Percentiles rank a stretch among this genome's conserved stretches.
phyloP scores from a whole-genome alignment of 129 eudicot genomes.

The Apium graveolens region DNA sequence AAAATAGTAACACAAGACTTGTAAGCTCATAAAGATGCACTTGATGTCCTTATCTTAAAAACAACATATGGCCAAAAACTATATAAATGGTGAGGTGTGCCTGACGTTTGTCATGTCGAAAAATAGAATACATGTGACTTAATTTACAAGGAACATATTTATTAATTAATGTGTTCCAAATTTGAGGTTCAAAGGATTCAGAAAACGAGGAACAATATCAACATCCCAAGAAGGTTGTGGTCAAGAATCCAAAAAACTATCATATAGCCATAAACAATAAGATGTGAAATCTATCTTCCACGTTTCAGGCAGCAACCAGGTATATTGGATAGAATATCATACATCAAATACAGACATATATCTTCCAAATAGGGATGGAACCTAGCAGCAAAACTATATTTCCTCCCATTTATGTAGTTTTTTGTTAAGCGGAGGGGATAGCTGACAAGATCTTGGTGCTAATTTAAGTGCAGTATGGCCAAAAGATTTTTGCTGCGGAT shows the following conservation, averaged over 20 bases:
- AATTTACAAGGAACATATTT: not conserved
- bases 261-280: not conserved
- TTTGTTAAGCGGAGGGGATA: not conserved
- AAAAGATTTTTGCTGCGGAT: not conserved
- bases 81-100: not conserved
- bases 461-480: not conserved
- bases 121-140: not conserved
- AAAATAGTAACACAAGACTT: not conserved
- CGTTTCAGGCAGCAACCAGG: not conserved
- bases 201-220: not conserved
- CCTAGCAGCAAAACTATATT: not conserved
- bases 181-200: conserved; percentile 2
- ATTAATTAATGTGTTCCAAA: not conserved
- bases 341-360: not conserved
- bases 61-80: not conserved
- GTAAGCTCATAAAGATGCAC: not conserved
- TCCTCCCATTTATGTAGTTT: not conserved
- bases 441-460: not conserved
- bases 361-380: not conserved
- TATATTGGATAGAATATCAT: not conserved
- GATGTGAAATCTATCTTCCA: not conserved
- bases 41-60: not conserved
- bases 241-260: too few relatives aligned
- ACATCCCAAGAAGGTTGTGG: not conserved
- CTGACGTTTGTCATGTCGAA: not conserved